phyloP scores from a whole-genome alignment of 2,329 filamentous ascomycete species.

The Aspergillus tamarii region DNA sequence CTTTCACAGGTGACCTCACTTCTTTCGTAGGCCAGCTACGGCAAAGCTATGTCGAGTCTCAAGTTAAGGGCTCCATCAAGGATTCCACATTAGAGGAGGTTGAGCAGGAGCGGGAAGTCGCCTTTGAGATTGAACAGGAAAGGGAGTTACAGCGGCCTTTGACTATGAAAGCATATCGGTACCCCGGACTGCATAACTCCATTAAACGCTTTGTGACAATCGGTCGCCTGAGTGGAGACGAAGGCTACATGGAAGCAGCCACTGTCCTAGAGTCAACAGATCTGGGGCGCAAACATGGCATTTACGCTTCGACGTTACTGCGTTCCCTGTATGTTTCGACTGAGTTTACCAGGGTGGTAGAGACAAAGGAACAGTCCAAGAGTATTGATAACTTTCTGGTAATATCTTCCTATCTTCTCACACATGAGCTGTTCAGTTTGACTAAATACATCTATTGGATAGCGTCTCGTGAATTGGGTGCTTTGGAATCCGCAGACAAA shows the following conservation, averaged over 20 bases:
- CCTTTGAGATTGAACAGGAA: conserved; percentile 60
- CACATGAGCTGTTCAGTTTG: neutral
- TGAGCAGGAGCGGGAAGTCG: conserved; percentile 61
- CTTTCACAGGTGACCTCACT: conserved; percentile 31
- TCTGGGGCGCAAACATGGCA: conserved; percentile 14
- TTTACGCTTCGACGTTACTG: conserved; percentile 2
- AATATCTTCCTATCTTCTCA: neutral
- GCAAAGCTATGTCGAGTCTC: conserved; percentile 36
- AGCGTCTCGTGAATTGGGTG: conserved; percentile 60
- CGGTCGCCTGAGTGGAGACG: neutral
- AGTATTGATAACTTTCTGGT: conserved; percentile 17
- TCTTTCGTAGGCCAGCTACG: conserved; percentile 39
- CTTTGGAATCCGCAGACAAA: conserved; percentile 56
- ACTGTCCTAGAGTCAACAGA: conserved; percentile 11
- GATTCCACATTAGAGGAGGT: conserved; percentile 63
- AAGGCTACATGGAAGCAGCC: conserved; percentile 8
- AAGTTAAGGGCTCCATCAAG: conserved; percentile 49
- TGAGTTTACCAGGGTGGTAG: conserved; percentile 19
- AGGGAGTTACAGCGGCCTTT: conserved; percentile 57
- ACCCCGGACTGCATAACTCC: conserved; percentile 52
- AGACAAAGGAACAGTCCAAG: conserved; percentile 1
- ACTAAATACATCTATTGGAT: neutral
- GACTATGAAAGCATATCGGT: conserved; percentile 43
- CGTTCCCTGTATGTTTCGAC: conserved; percentile 15
- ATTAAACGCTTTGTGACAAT: conserved; percentile 35